These are phyloP conservation scores for Eucalyptus brandiana DNA, from an alignment of 345 rosid species.

Conservation along the genomic window DNA sequence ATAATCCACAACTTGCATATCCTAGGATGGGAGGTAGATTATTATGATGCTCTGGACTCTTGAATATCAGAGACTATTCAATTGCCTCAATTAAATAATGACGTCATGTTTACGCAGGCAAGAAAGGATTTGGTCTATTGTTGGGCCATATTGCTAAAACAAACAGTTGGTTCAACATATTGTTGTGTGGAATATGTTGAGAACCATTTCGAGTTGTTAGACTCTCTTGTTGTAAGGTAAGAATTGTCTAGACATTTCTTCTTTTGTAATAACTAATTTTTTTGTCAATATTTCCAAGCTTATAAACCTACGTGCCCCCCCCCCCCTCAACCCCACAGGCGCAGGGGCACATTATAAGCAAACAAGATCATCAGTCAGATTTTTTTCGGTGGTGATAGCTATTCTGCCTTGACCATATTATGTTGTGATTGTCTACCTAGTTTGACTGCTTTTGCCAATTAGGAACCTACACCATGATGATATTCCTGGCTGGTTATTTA, in stretches of 20 bases:
- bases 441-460: neutral
- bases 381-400: neutral
- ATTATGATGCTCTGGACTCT: neutral
- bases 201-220: constrained; percentile 76
- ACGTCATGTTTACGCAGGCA: constrained; percentile 27
- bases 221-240: constrained; percentile 75
- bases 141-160: constrained; percentile 87
- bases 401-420: neutral
- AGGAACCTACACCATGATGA: neutral
- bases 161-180: constrained; percentile 51
- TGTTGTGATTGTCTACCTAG: neutral
- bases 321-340: too few species aligned
- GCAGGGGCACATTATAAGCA: neutral
- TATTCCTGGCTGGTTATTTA: neutral
- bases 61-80: neutral
- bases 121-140: constrained; percentile 90
- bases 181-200: constrained; percentile 76
- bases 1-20: constrained; percentile 71
- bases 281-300: neutral
- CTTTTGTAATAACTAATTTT: neutral
- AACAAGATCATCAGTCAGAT: neutral
- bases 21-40: constrained; percentile 90
- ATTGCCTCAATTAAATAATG: neutral
- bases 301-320: neutral
- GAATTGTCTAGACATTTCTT: neutral